Evolutionary conservation across 805 yeast species (phyloP).

Genomic region (Crinitomyces ghanaensis): DNA sequence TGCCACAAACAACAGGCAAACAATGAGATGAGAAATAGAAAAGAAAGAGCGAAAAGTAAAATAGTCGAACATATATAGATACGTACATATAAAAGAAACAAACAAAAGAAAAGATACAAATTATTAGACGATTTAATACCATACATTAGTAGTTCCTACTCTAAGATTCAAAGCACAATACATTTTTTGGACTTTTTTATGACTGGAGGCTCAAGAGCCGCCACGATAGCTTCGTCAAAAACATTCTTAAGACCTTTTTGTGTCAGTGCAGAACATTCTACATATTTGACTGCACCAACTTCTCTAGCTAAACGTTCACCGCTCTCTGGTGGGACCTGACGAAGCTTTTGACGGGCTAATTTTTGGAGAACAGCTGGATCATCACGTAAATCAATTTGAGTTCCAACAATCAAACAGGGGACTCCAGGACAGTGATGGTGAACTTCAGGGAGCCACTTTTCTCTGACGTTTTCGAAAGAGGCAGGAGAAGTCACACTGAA

Average conservation of each 20-base stretch:
- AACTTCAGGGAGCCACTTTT: constrained; percentile 98
- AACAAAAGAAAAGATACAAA: no score
- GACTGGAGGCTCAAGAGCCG: constrained; percentile 95
- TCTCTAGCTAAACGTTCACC: constrained; percentile 93
- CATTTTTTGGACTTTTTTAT: constrained; percentile 70
- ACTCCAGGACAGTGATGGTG: constrained; percentile 98
- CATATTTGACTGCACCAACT: constrained; percentile 89
- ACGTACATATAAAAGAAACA: no score
- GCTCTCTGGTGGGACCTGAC: constrained; percentile 73
- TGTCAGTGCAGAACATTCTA: constrained; percentile 95
- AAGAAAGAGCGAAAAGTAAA: no score
- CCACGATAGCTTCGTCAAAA: constrained; percentile 97
- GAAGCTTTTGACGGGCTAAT: constrained; percentile 78
- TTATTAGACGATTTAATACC: no score
- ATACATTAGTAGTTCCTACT: no score
- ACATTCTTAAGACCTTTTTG: constrained; percentile 95
- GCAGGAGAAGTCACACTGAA: constrained; percentile 96
- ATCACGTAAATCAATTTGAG: constrained; percentile 89
- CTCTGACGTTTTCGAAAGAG: constrained; percentile 92
- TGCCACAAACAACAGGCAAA: no score
- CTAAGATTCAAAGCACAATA: constrained; percentile 64
- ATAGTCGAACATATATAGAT: no score
- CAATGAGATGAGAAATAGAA: no score
- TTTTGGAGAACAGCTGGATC: constrained; percentile 86
- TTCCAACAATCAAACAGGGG: constrained; percentile 93